Conservation (phyloP, 768 basidiomycete genomes). For the Russula olivacea region DNA sequence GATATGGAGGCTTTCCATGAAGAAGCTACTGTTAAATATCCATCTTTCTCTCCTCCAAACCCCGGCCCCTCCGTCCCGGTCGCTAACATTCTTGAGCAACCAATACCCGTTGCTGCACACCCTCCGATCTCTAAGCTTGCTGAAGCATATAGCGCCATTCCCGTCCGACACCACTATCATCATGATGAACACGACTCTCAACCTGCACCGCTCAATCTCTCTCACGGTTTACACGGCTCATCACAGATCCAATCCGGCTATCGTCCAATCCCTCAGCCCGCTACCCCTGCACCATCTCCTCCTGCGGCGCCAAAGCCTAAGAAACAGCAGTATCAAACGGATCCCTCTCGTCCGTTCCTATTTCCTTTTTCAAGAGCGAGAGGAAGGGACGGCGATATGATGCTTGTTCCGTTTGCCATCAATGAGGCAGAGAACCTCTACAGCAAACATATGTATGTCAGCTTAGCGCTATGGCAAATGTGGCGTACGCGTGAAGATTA, state of each 20-base stretch:
- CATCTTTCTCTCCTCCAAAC: conserved; percentile 69
- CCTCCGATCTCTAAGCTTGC: conserved; percentile 63
- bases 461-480: conserved; percentile 85
- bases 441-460: conserved; percentile 83
- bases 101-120: conserved; percentile 26
- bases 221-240: conserved; percentile 31
- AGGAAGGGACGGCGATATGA: conserved; percentile 46
- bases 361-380: conserved; percentile 85
- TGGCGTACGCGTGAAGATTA: conserved; percentile 95
- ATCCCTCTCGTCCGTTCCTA: conserved; percentile 87
- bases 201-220: conserved; percentile 37
- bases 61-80: conserved; percentile 37
- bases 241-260: conserved; percentile 38
- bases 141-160: conserved; percentile 88
- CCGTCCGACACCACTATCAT: conserved; percentile 90
- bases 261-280: conserved; percentile 54
- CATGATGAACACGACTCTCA: conserved; percentile 63
- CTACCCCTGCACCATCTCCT: conserved; percentile 84
- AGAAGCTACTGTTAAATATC: conserved; percentile 93
- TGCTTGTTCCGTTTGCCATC: conserved; percentile 89
- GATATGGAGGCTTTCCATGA: conserved; percentile 86
- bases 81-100: conserved; percentile 23
- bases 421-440: conserved; percentile 94
- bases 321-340: conserved; percentile 98
- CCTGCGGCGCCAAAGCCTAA: conserved; percentile 77